Evolutionary conservation across 805 yeast genomes (phyloP).

Genomic region (Saccharomycopsis malanga): DNA sequence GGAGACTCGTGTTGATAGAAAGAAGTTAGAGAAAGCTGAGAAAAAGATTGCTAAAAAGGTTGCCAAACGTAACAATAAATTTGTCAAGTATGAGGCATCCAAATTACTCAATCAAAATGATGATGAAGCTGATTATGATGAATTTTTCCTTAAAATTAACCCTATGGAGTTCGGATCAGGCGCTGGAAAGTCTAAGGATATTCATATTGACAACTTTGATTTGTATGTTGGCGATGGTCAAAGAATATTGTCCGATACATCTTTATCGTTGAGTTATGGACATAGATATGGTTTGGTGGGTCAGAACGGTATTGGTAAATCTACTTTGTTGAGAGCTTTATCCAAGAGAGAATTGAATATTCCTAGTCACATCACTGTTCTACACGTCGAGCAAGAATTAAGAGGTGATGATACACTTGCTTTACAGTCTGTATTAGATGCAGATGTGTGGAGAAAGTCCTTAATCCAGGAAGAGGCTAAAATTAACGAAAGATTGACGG

Average conservation of each 20-base stretch:
- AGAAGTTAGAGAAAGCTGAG: conserved; percentile 96
- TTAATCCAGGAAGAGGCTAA: conserved; percentile 68
- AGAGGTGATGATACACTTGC: conserved; percentile 90
- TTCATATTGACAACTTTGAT: conserved; percentile 88
- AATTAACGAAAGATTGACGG: conserved; percentile 65
- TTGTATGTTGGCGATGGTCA: conserved; percentile 93
- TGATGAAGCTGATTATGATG: conserved; percentile 73
- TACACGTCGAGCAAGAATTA: conserved; percentile 97
- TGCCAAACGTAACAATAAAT: conserved; percentile 76
- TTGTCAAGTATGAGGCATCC: conserved; percentile 90
- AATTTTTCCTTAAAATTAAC: conserved; percentile 89
- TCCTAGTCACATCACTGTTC: conserved; percentile 90
- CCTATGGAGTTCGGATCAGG: conserved; percentile 86
- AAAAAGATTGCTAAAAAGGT: conserved; percentile 95
- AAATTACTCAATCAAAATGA: conserved; percentile 62
- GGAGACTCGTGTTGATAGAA: conserved; percentile 92
- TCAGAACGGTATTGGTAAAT: conserved; percentile 99
- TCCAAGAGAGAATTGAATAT: conserved; percentile 90
- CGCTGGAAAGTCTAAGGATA: conserved; percentile 97
- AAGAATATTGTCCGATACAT: conserved; percentile 83
- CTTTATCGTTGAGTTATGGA: conserved; percentile 82
- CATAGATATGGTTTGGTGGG: conserved; percentile 97
- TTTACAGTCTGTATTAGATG: conserved; percentile 92
- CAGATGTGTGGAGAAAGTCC: conserved; percentile 98
- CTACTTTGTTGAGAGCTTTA: conserved; percentile 83